Conservation (phyloP, 768 basidiomycete species). For the Mrakia gelida region DNA sequence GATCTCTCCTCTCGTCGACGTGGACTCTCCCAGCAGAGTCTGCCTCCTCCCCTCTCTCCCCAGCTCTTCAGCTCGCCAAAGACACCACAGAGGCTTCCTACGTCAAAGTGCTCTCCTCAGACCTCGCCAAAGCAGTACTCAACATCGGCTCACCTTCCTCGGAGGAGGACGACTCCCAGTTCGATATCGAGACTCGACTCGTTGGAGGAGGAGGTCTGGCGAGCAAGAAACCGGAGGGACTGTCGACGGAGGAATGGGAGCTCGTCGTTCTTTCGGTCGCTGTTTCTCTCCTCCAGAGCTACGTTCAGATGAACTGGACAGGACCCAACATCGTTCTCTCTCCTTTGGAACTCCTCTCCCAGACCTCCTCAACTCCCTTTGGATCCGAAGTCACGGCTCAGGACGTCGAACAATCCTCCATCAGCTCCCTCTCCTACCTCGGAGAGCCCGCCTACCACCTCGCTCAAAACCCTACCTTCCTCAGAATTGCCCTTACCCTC, state of each 20-base stretch:
- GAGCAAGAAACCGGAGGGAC: not conserved
- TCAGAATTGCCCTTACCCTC: conserved; percentile 71
- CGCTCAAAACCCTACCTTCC: conserved; percentile 60
- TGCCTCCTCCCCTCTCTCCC: not conserved
- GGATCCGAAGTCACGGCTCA: conserved; percentile 33
- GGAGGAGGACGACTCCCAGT: conserved; percentile 45
- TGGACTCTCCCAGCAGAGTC: conserved; percentile 12
- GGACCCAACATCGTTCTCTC: conserved; percentile 70
- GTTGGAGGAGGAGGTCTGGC: conserved; percentile 38
- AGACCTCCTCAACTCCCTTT: conserved; percentile 43
- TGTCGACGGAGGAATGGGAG: conserved; percentile 20
- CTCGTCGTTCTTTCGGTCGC: conserved; percentile 50
- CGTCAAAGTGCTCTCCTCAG: conserved; percentile 46
- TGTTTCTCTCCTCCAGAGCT: conserved; percentile 78
- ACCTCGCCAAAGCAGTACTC: conserved; percentile 46
- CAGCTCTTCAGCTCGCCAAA: conserved; percentile 37
- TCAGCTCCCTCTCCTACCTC: conserved; percentile 69
- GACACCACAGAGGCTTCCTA: conserved; percentile 45
- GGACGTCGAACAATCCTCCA: conserved; percentile 59
- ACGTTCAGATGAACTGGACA: conserved; percentile 93
- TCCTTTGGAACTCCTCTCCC: conserved; percentile 42
- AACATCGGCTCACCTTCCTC: conserved; percentile 37
- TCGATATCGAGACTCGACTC: conserved; percentile 24
- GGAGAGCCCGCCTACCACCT: conserved; percentile 98
- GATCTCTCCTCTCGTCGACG: conserved; percentile 19